These are phyloP conservation scores for Letharia lupina DNA, from an alignment of 495 filamentous ascomycete genomes.

Conservation along the genomic window DNA sequence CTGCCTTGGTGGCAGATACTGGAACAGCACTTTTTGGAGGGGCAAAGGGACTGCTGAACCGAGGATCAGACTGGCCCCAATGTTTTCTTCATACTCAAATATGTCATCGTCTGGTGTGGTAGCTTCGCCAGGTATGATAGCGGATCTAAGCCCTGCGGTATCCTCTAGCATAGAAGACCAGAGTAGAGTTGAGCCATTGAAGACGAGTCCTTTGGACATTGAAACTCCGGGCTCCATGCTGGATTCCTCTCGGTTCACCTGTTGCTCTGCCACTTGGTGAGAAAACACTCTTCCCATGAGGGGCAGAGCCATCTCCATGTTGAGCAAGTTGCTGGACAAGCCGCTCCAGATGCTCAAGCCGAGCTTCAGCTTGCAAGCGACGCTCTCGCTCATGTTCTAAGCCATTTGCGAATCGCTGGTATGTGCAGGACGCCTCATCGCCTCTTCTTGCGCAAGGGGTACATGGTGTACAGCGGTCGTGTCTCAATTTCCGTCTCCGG, in stretches of 20 bases:
- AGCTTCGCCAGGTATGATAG: conserved; percentile 24
- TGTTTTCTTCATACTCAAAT: neutral
- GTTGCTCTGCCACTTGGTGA: neutral
- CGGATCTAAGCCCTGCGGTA: conserved; percentile 28
- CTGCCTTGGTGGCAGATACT: neutral
- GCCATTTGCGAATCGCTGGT: neutral
- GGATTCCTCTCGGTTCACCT: neutral
- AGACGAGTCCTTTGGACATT: conserved; percentile 16
- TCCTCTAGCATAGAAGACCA: conserved; percentile 31
- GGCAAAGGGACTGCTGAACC: neutral
- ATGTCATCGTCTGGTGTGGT: neutral
- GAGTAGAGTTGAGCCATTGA: conserved; percentile 27
- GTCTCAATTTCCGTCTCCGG: conserved; percentile 1
- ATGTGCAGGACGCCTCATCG: neutral
- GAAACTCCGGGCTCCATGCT: neutral
- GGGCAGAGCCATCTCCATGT: neutral
- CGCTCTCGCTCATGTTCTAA: neutral
- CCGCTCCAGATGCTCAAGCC: conserved; percentile 5
- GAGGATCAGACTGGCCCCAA: neutral
- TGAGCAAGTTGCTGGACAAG: conserved; percentile 5
- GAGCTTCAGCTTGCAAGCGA: neutral
- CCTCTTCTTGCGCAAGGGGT: neutral
- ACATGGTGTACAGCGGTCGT: neutral
- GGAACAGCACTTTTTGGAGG: neutral
- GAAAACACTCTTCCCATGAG: neutral